These are phyloP conservation scores for Coemansia sp. DNA, from an alignment of 192 early-diverging fungal species.

Conservation along the genomic window DNA sequence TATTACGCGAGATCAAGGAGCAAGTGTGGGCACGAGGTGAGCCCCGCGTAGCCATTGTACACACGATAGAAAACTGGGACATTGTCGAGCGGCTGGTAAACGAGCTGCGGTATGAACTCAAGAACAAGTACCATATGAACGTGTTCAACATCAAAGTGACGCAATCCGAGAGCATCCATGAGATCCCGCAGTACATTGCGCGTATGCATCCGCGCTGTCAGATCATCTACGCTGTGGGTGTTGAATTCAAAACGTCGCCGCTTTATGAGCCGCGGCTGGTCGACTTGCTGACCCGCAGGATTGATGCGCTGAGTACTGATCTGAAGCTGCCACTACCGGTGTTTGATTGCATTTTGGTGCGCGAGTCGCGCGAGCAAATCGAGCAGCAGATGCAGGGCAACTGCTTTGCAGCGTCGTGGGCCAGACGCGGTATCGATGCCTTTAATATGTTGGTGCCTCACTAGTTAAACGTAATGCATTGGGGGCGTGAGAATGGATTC, in stretches of 20 bases:
- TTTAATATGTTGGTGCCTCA: slow-evolving; percentile 11
- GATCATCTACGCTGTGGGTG: slow-evolving; percentile 44
- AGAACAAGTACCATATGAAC: slow-evolving; percentile 24
- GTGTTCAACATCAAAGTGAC: slow-evolving; percentile 36
- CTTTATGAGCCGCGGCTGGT: slow-evolving; percentile 29
- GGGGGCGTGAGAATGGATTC: neutral
- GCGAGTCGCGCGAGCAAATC: slow-evolving; percentile 16
- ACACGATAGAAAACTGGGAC: slow-evolving; percentile 41
- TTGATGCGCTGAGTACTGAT: neutral
- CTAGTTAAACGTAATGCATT: neutral
- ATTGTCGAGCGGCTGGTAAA: slow-evolving; percentile 34
- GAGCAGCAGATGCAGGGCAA: neutral
- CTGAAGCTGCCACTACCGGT: slow-evolving; percentile 15
- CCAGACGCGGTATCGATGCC: slow-evolving; percentile 40
- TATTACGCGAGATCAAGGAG: slow-evolving; percentile 24
- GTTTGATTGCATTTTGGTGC: slow-evolving; percentile 46
- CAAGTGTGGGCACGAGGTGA: slow-evolving; percentile 8
- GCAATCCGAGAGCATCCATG: slow-evolving; percentile 39
- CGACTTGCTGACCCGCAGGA: slow-evolving; percentile 13
- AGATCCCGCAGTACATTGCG: slow-evolving; percentile 26
- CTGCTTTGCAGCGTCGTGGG: slow-evolving; percentile 26
- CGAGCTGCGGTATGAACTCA: slow-evolving; percentile 46
- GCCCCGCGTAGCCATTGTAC: slow-evolving; percentile 33
- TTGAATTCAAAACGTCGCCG: slow-evolving; percentile 19
- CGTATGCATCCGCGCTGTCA: slow-evolving; percentile 35